Conservation (phyloP, 768 basidiomycete genomes). For the Hygrocybe punicea region DNA sequence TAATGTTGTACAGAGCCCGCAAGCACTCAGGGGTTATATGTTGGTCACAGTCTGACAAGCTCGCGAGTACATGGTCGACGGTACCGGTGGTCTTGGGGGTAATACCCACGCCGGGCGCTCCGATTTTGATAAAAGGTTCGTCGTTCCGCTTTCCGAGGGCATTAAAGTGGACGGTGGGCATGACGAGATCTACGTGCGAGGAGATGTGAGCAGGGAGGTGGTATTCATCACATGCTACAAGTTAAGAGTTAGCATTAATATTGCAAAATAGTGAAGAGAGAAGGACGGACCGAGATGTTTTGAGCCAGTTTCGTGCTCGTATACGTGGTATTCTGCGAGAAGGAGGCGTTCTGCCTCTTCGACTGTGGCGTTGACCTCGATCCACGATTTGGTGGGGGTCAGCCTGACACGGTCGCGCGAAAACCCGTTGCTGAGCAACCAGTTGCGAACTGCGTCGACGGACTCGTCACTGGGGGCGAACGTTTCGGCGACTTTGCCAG, state of each 20-base stretch:
- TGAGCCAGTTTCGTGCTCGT: constrained; percentile 24
- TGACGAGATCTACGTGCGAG: constrained; percentile 33
- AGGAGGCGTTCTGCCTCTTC: constrained; percentile 33
- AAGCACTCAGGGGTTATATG: constrained; percentile 30
- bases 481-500: constrained; percentile 24
- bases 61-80: background rate
- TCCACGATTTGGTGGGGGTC: constrained; percentile 27
- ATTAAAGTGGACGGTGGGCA: constrained; percentile 33
- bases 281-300: constrained; percentile 29
- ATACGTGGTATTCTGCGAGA: constrained; percentile 33
- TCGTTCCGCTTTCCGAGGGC: constrained; percentile 12
- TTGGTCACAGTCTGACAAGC: constrained; percentile 17
- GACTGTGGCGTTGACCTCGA: constrained; percentile 30
- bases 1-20: constrained; percentile 33
- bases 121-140: background rate
- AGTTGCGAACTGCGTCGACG: constrained; percentile 25
- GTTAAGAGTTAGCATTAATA: background rate
- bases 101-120: background rate
- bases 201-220: constrained; percentile 29
- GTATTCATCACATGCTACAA: constrained; percentile 32
- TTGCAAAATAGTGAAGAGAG: background rate
- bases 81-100: constrained; percentile 4
- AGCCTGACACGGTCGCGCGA: constrained; percentile 19
- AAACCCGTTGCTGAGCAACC: constrained; percentile 31
- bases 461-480: constrained; percentile 33